Base-by-base conservation (phyloP, 495 filamentous ascomycete species). In the Clavariopsis aquatica region DNA sequence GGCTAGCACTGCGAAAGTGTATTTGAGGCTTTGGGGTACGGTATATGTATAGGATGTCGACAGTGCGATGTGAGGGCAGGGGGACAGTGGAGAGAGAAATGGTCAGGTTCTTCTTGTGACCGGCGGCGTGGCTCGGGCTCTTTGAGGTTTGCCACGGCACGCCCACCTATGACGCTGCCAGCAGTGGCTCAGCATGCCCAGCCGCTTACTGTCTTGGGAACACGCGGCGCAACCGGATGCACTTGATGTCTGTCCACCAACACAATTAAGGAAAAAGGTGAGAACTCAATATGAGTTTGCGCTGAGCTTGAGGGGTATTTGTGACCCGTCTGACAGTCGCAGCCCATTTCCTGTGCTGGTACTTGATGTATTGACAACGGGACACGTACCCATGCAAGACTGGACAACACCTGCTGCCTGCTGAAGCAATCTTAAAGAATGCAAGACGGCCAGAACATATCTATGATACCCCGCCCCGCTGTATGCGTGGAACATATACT, bases 111-210 rank as follows among this genome's bases (percentile, higher is more conserved):
- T 56, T 56, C 38, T 17, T 24, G 19, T 36, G 52, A 29, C 55
- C 19, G 47, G 34, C 23, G 55, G 31, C 23, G 53, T 61, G 57
- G 52, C 57, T 61, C 51, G 62, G 53, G 22, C 56, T 52, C 49
- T 65, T 60, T 17, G 47, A 49, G 10, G 17, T 49, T 49, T 49
- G 46, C 20, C 38, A 22, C 24, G 45, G 29, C 34, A 51, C 65
- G 24, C 60, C 46, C 61, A 56, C 34, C 59, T 66, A 72, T 70
- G 70, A 72, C 70, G 67, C 54, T 34, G 61, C 60, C 27, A 62
- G 59, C 52, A 26, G 66, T 65, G 63, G 69, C 66, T 66, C 26
- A 65, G 69, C 52, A 19, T n/a, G 20, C 54, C n/a, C 45, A 43
- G 38, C 38, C 38, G 38, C 38, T 43, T 43, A 17, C 13, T 43